Conservation (phyloP, 2,329 filamentous ascomycete species). For the Neofusicoccum ribis region DNA sequence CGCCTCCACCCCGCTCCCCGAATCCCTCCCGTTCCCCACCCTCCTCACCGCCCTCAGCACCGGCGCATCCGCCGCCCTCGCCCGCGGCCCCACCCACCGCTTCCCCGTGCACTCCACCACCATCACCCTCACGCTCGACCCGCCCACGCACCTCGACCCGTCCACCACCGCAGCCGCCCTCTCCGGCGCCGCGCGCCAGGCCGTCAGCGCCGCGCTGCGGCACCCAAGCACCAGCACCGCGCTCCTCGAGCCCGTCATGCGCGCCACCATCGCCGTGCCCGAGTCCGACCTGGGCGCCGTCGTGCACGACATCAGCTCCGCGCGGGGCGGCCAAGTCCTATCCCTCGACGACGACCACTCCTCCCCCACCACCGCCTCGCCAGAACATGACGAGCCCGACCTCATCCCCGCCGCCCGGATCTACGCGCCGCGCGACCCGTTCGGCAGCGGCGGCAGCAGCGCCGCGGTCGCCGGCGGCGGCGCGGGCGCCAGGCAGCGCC, state of each 20-base stretch:
- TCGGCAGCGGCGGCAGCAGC: conserved; percentile 46
- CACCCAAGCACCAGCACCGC: conserved; percentile 58
- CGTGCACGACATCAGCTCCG: conserved; percentile 76
- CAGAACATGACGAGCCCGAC: conserved; percentile 21
- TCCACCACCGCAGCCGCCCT: conserved; percentile 67
- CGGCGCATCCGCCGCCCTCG: conserved; percentile 78
- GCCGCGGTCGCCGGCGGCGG: background rate
- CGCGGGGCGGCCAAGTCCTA: conserved; percentile 71
- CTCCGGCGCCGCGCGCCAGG: conserved; percentile 63
- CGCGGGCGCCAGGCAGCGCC: conserved; percentile 39
- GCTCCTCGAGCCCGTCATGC: conserved; percentile 93
- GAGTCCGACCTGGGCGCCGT: conserved; percentile 79
- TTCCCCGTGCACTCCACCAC: conserved; percentile 78
- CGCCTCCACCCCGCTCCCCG: conserved; percentile 46
- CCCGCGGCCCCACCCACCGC: conserved; percentile 76
- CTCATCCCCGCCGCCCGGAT: conserved; percentile 71
- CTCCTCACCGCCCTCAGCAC: conserved; percentile 65
- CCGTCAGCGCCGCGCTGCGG: conserved; percentile 69
- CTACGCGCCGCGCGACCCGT: conserved; percentile 87
- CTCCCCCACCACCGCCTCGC: background rate
- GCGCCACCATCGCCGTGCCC: conserved; percentile 80
- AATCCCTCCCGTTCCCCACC: conserved; percentile 52
- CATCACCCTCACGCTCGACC: conserved; percentile 70
- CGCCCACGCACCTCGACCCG: conserved; percentile 62
- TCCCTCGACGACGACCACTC: conserved; percentile 69